Conservation (phyloP, 345 rosid species). For the Excoecaria cochinchinensis region DNA sequence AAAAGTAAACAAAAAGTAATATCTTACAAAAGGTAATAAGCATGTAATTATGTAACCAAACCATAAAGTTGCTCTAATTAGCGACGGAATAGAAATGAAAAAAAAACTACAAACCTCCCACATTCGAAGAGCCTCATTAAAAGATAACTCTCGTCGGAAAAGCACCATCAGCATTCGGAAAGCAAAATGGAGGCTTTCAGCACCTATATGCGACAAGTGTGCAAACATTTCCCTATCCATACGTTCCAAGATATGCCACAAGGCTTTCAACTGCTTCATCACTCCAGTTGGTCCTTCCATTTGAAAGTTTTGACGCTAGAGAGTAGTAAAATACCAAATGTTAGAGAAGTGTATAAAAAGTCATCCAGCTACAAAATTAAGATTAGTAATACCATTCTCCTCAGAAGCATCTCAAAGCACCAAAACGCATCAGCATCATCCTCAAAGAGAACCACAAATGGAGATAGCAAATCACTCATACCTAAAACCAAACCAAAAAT, state of each 20-base stretch:
- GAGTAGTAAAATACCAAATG: conserved; percentile 15
- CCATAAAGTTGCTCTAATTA: not conserved
- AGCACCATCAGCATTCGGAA: conserved; percentile 90
- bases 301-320: conserved; percentile 81
- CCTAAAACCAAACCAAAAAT: conserved; percentile 41
- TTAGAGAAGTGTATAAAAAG: conserved; percentile 26
- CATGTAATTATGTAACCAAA: not conserved
- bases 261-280: conserved; percentile 77
- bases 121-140: conserved; percentile 78
- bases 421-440: conserved; percentile 95
- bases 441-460: conserved; percentile 87
- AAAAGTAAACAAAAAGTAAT: not conserved
- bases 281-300: conserved; percentile 95
- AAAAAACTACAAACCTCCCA: conserved; percentile 72
- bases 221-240: conserved; percentile 79
- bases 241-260: conserved; percentile 79
- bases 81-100: not conserved
- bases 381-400: conserved; percentile 68
- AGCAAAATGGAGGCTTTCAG: conserved; percentile 98
- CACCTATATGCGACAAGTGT: conserved; percentile 76
- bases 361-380: conserved; percentile 15
- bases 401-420: conserved; percentile 98
- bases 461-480: conserved; percentile 94
- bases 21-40: not conserved
- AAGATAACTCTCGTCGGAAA: conserved; percentile 78